Evolutionary conservation across 176 grass and related monocot genomes (phyloP).

Genomic region (Oryza coarctata): DNA sequence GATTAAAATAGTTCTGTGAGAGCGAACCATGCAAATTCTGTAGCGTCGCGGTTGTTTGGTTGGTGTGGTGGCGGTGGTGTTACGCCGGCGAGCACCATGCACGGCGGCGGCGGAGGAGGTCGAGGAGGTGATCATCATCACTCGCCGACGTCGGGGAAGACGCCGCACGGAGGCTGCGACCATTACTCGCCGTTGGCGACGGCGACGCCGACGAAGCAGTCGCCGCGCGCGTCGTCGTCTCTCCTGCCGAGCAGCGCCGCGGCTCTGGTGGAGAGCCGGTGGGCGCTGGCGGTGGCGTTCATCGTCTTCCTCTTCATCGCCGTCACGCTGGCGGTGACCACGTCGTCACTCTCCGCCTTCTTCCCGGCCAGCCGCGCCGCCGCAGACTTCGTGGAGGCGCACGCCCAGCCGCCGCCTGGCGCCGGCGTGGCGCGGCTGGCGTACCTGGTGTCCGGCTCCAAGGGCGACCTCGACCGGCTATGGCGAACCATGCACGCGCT

Average conservation of each 20-base stretch:
- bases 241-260: background rate
- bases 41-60: background rate
- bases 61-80: background rate
- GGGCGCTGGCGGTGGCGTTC: constrained; percentile 33
- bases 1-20: background rate
- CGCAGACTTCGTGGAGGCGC: background rate
- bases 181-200: constrained; percentile 7
- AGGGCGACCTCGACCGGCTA: constrained; percentile 84
- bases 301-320: constrained; percentile 48
- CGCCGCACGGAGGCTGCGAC: background rate
- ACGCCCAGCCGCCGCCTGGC: background rate
- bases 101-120: background rate
- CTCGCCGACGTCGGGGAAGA: constrained; percentile 35
- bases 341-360: constrained; percentile 36
- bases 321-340: constrained; percentile 37
- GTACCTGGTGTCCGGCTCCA: constrained; percentile 83
- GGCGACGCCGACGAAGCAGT: constrained; percentile 18
- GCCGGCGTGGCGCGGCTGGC: constrained; percentile 58
- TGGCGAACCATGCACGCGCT: constrained; percentile 87
- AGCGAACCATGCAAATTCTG: background rate
- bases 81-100: constrained; percentile 10
- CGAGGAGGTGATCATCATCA: background rate
- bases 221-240: background rate
- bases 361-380: constrained; percentile 12
- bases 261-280: constrained; percentile 34